These are phyloP conservation scores for Globisporangium carolinianum DNA, from an alignment of 352 stramenopile species.

Conservation along the genomic window DNA sequence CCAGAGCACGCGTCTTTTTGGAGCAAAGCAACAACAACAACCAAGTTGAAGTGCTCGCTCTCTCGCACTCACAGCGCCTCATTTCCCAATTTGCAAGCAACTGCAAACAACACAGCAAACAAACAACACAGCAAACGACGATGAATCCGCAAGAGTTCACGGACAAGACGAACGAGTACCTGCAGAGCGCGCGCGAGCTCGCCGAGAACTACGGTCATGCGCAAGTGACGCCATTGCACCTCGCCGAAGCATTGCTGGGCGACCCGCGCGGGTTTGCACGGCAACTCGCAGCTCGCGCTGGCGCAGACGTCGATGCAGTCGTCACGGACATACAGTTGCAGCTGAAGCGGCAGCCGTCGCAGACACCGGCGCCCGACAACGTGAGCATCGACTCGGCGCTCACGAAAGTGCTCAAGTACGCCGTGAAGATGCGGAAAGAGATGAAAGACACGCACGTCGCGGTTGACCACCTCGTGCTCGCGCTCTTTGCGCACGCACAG, in stretches of 20 bases:
- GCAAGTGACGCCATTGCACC: constrained; percentile 68
- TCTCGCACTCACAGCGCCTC: no score
- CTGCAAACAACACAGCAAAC: constrained; percentile 3
- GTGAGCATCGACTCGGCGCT: constrained; percentile 55
- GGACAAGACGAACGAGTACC: constrained; percentile 68
- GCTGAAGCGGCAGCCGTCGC: constrained; percentile 62
- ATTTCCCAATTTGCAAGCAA: no score
- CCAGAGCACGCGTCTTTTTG: no score
- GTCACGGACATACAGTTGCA: constrained; percentile 34
- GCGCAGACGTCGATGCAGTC: constrained; percentile 44
- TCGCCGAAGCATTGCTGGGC: constrained; percentile 62
- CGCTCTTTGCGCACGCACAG: constrained; percentile 57
- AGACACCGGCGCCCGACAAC: constrained; percentile 64
- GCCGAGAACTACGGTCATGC: constrained; percentile 66
- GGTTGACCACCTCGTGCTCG: constrained; percentile 65
- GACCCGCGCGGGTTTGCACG: constrained; percentile 53
- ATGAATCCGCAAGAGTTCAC: constrained; percentile 79
- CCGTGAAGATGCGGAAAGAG: constrained; percentile 75
- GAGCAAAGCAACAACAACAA: no score
- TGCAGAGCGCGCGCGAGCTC: constrained; percentile 37
- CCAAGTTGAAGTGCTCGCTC: no score
- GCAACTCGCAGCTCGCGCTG: constrained; percentile 39
- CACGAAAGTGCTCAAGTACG: constrained; percentile 77
- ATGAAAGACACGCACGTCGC: constrained; percentile 74
- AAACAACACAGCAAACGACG: constrained; percentile 14